Conservation (phyloP, 75 land plant species). For the Selaginella tamariscina region DNA sequence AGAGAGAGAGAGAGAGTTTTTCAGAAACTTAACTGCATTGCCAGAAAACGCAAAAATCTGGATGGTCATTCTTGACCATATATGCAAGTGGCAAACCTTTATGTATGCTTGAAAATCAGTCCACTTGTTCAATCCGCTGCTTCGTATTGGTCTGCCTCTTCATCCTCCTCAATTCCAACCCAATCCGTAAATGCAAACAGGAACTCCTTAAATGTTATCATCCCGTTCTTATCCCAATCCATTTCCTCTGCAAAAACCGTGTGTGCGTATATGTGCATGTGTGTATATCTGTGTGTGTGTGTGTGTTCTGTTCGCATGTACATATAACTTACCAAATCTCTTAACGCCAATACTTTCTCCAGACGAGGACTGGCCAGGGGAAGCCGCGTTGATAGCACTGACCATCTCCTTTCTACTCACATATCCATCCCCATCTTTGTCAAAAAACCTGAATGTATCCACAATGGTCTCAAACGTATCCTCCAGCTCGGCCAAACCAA, state of each 20-base stretch:
- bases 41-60: no score
- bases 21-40: no score
- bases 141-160: no score
- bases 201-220: conserved; percentile 85
- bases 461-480: conserved; percentile 73
- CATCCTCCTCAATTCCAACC: conserved; percentile 71
- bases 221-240: conserved; percentile 95
- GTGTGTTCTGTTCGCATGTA: no score
- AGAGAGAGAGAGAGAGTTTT: no score
- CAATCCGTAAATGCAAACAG: no score
- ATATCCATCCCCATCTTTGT: conserved; percentile 92
- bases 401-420: conserved; percentile 90
- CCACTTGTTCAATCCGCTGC: no score
- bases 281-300: no score
- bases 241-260: conserved; percentile 99
- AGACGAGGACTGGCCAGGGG: conserved; percentile 42
- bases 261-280: no score
- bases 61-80: no score
- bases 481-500: conserved; percentile 69
- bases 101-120: no score
- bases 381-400: conserved; percentile 63
- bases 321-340: conserved; percentile 94
- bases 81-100: no score
- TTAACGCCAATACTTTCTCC: conserved; percentile 69
- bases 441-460: conserved; percentile 88